Evolutionary conservation across 1,284 basidiomycete species (phyloP).

Genomic region (Puccinia polysora): DNA sequence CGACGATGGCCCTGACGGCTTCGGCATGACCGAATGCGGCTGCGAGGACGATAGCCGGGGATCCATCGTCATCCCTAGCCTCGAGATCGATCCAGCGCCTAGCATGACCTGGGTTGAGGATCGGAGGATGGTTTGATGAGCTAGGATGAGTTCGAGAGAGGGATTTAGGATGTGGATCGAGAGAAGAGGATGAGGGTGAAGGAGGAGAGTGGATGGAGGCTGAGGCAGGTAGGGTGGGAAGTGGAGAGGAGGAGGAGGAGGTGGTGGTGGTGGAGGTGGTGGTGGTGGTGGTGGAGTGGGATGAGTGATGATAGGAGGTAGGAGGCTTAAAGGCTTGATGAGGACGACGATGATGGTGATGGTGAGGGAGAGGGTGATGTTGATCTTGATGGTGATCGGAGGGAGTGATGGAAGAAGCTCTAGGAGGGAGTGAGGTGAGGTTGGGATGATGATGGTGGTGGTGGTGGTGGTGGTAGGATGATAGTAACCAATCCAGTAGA

Average conservation of each 20-base stretch:
- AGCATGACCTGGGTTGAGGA: conserved; percentile 5
- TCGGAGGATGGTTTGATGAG: background rate
- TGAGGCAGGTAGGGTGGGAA: background rate
- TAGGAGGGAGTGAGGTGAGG: too few relatives aligned
- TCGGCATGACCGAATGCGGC: conserved; percentile 42
- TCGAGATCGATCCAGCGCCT: conserved; percentile 32
- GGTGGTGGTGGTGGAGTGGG: too few relatives aligned
- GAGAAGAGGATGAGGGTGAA: background rate
- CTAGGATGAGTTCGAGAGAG: background rate
- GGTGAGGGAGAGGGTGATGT: background rate
- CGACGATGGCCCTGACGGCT: conserved; percentile 37
- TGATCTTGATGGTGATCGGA: background rate
- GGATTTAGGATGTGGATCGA: background rate
- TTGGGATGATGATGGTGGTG: background rate
- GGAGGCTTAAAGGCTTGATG: too few relatives aligned
- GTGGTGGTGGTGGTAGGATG: background rate
- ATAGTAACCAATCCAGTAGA: conserved; percentile 40
- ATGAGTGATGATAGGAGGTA: too few relatives aligned
- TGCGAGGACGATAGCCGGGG: conserved; percentile 41
- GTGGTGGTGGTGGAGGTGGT: too few relatives aligned
- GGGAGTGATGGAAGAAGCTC: background rate
- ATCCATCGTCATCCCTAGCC: conserved; percentile 33
- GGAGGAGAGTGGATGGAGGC: background rate
- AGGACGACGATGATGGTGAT: too few relatives aligned
- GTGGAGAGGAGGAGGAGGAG: too few relatives aligned